Conservation (phyloP, 257 asterid genomes). For the Coffea canephora region DNA sequence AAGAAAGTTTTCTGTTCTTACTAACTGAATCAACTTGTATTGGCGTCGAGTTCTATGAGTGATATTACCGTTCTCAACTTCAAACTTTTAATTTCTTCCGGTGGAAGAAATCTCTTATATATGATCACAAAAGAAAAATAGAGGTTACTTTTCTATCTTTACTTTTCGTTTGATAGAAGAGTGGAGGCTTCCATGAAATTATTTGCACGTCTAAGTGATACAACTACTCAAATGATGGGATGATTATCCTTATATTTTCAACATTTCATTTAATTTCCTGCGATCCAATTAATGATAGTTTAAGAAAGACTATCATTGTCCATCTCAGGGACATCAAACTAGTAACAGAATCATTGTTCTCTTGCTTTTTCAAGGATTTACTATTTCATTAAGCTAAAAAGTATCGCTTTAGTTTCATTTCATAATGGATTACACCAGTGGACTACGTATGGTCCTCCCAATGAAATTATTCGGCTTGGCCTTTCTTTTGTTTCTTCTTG, state of each 20-base stretch:
- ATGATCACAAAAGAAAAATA: neutral
- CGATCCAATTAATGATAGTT: neutral
- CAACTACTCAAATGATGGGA: neutral
- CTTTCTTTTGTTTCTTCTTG: neutral
- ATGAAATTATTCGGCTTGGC: neutral
- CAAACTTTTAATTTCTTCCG: too few species aligned
- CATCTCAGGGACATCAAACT: neutral
- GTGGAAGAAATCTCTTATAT: neutral
- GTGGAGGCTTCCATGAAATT: neutral
- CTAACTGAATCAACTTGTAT: too few species aligned
- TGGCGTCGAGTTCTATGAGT: too few species aligned
- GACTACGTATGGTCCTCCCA: conserved; percentile 8
- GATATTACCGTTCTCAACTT: too few species aligned
- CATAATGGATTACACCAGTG: neutral
- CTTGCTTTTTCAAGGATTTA: neutral
- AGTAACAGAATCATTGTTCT: neutral
- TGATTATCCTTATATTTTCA: neutral
- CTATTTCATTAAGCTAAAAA: neutral
- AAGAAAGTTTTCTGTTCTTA: too few species aligned
- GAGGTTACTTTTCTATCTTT: too few species aligned
- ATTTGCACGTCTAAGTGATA: neutral
- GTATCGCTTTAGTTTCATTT: neutral
- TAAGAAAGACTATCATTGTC: neutral
- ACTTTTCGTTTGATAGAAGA: too few species aligned
- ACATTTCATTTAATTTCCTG: neutral